A percentile compares a stretch with the other conserved stretches of the same genome.
Conservation (phyloP, 1,284 basidiomycete species). For the Leccinum variabile region DNA sequence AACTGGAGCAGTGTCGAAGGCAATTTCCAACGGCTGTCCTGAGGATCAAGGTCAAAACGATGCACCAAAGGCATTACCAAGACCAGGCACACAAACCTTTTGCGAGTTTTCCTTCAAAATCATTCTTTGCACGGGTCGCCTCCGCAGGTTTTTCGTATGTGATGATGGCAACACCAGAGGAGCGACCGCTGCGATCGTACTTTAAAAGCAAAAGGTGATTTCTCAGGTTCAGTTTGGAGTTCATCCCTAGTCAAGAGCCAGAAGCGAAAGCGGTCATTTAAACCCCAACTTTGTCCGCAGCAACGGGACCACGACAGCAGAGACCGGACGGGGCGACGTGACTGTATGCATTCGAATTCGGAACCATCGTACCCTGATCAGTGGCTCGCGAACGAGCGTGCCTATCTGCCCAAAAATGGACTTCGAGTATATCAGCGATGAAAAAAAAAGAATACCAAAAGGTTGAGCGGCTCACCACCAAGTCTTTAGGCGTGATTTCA, state of each 20-base stretch:
- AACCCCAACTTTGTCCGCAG: conserved; percentile 31
- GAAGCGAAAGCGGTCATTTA: conserved; percentile 45
- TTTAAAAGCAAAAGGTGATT: conserved; percentile 48
- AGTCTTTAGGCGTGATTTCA: conserved; percentile 86
- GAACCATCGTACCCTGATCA: conserved; percentile 90
- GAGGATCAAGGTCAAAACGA: conserved; percentile 4
- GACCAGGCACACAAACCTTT: conserved; percentile 62
- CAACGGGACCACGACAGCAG: conserved; percentile 31
- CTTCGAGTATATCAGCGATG: conserved; percentile 41
- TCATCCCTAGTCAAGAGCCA: conserved; percentile 35
- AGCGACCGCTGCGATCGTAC: conserved; percentile 96
- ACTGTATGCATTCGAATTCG: conserved; percentile 55
- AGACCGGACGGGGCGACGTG: conserved; percentile 36
- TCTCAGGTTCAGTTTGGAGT: conserved; percentile 36
- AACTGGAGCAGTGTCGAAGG: conserved; percentile 54
- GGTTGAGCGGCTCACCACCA: conserved; percentile 60
- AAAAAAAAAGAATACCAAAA: background rate
- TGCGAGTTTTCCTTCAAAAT: conserved; percentile 86
- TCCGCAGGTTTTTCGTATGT: conserved; percentile 80
- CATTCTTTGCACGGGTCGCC: conserved; percentile 82
- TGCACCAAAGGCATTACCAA: background rate
- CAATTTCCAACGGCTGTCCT: conserved; percentile 84
- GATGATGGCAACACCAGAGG: conserved; percentile 81
- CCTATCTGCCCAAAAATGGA: conserved; percentile 91
- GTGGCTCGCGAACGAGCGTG: conserved; percentile 87